Evolutionary conservation across 306 rosid species (phyloP).

Genomic region (Hippophae tibetana): DNA sequence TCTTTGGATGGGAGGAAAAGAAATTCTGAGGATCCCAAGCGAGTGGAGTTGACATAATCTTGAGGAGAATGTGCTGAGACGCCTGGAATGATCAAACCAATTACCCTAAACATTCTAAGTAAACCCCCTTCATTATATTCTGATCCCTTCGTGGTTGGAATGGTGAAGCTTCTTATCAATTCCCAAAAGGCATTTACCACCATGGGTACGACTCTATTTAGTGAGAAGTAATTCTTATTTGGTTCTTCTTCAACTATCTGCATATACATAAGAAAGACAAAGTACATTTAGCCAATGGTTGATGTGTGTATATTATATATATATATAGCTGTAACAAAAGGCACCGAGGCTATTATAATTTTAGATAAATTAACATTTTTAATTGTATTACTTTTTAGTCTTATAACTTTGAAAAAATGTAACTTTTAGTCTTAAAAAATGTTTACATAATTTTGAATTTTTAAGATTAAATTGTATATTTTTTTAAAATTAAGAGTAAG

Average conservation of each 20-base stretch:
- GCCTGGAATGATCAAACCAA: slow-evolving; percentile 52
- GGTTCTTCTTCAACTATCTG: slow-evolving; percentile 64
- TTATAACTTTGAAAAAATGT: no score
- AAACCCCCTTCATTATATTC: slow-evolving; percentile 46
- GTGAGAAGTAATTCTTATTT: slow-evolving; percentile 51
- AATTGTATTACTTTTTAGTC: no score
- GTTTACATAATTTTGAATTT: no score
- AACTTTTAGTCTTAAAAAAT: no score
- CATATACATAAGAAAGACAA: not conserved
- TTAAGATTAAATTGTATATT: no score
- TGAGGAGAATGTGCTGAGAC: slow-evolving; percentile 53
- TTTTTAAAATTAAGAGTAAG: no score
- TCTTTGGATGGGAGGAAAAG: not conserved
- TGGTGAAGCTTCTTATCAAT: slow-evolving; percentile 57
- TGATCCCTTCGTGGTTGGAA: slow-evolving; percentile 28
- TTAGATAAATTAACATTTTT: no score
- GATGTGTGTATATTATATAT: no score
- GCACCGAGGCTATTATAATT: no score
- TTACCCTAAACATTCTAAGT: slow-evolving; percentile 33
- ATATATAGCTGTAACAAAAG: no score
- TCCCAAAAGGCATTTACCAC: slow-evolving; percentile 37
- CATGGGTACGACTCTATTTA: slow-evolving; percentile 34
- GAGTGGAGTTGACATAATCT: slow-evolving; percentile 62
- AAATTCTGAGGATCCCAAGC: slow-evolving; percentile 29
- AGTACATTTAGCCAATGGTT: no score